A percentile compares a stretch with the other conserved stretches of the same genome.
These are phyloP conservation scores for Harringtonia aguacate DNA, from an alignment of 2,329 filamentous ascomycete species.

Conservation along the genomic window DNA sequence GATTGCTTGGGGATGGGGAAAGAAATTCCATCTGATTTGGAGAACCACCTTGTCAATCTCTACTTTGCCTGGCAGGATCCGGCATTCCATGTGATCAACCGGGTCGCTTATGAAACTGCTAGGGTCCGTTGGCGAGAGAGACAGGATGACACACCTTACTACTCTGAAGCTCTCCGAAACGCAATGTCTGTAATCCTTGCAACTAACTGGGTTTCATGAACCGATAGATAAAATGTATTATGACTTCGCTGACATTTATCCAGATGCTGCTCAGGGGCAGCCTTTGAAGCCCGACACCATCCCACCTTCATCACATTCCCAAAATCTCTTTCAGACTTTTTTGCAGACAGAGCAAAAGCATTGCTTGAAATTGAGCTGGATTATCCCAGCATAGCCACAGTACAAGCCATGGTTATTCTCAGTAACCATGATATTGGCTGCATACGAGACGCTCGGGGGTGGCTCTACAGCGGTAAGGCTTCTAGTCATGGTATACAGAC, in stretches of 20 bases:
- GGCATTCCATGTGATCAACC: constrained; percentile 31
- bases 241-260: constrained; percentile 8
- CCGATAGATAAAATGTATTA: constrained; percentile 10
- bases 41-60: constrained; percentile 30
- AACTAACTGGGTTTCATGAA: too few relatives aligned
- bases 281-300: constrained; percentile 17
- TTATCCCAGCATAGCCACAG: too few relatives aligned
- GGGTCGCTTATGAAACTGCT: constrained; percentile 17
- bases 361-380: constrained; percentile 35
- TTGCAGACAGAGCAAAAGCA: constrained; percentile 30
- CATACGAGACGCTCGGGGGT: constrained; percentile 31
- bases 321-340: constrained; percentile 24
- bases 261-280: constrained; percentile 23
- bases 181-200: too few relatives aligned
- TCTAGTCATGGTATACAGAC: too few relatives aligned
- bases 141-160: constrained; percentile 8
- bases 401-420: too few relatives aligned
- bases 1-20: constrained; percentile 24
- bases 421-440: constrained; percentile 31
- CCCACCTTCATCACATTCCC: constrained; percentile 15
- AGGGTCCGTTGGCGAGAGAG: background rate
- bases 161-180: constrained; percentile 11
- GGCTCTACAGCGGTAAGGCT: constrained; percentile 27
- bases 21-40: constrained; percentile 25
- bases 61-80: constrained; percentile 39